Percentiles rank a stretch among this genome's conserved stretches.
Conservation (phyloP, 495 filamentous ascomycete genomes). For the Acidiella bohemica region DNA sequence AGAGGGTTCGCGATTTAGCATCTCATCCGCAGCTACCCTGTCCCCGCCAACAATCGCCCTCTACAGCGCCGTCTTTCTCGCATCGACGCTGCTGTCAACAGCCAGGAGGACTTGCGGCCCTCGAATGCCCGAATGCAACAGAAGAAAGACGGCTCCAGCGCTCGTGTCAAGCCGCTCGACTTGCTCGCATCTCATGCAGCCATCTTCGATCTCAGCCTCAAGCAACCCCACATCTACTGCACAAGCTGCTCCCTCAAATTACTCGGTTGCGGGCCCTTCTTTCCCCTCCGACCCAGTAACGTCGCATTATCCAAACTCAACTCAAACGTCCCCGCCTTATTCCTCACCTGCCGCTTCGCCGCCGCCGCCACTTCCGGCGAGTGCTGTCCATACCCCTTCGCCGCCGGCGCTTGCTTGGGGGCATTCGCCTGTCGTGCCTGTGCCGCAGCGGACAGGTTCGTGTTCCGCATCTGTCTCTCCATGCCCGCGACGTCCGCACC, state of each 20-base stretch:
- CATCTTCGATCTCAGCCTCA: neutral
- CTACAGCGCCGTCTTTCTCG: too few species aligned
- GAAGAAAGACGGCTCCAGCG: too few species aligned
- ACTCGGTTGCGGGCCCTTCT: conserved; percentile 29
- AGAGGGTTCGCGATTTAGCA: too few species aligned
- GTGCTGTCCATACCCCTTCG: conserved; percentile 67
- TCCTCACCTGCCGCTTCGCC: conserved; percentile 60
- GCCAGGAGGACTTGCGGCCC: too few species aligned
- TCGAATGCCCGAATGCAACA: too few species aligned
- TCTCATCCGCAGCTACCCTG: too few species aligned
- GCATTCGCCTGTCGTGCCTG: conserved; percentile 24
- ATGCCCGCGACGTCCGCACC: conserved; percentile 55
- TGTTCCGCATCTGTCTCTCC: conserved; percentile 72
- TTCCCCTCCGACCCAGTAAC: conserved; percentile 62
- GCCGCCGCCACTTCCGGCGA: conserved; percentile 62
- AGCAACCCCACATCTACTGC: conserved; percentile 1
- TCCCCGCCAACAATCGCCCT: too few species aligned
- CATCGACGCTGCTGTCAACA: too few species aligned
- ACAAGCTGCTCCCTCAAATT: conserved; percentile 20
- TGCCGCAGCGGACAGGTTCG: conserved; percentile 53
- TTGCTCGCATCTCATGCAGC: too few species aligned
- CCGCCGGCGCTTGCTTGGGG: conserved; percentile 32
- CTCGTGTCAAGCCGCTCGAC: too few species aligned
- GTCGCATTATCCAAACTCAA: conserved; percentile 82
- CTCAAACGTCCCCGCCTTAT: conserved; percentile 62